A percentile compares a stretch with the other conserved stretches of the same genome.
These are phyloP conservation scores for Purpureocillium lavendulum DNA, from an alignment of 2,329 filamentous ascomycete species.

Conservation along the genomic window DNA sequence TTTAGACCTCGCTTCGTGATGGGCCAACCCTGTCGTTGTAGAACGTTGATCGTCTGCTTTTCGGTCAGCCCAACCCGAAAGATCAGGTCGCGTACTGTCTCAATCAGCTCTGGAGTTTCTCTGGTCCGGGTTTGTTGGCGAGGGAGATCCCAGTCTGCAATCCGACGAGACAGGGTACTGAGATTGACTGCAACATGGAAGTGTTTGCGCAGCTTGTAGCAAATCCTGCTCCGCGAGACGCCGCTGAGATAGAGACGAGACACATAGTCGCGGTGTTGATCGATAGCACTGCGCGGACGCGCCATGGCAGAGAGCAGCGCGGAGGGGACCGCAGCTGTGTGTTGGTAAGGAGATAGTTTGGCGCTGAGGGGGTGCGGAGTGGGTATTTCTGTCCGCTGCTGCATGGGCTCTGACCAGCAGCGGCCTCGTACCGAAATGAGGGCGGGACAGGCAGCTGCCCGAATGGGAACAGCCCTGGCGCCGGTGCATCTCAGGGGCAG, in stretches of 20 bases:
- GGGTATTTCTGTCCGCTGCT: background rate
- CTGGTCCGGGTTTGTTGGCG: conserved; percentile 3
- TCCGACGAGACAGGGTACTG: too few species aligned
- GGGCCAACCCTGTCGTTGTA: background rate
- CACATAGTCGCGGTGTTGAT: conserved; percentile 5
- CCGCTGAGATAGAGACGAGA: background rate
- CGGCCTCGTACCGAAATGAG: too few species aligned
- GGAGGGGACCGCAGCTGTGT: background rate
- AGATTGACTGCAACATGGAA: background rate
- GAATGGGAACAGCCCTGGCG: too few species aligned
- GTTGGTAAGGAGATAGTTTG: background rate
- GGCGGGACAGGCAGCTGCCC: too few species aligned
- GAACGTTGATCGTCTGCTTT: background rate
- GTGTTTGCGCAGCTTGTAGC: conserved; percentile 4
- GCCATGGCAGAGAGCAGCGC: background rate
- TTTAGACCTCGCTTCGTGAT: background rate
- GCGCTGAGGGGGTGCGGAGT: background rate
- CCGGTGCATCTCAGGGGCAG: too few species aligned
- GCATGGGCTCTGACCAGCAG: too few species aligned
- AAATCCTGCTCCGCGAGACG: conserved; percentile 4
- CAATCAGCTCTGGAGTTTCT: conserved; percentile 6
- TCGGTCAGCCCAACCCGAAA: background rate
- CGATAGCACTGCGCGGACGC: conserved; percentile 2
- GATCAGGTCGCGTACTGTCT: conserved; percentile 5
- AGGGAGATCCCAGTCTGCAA: conserved; percentile 2